Conservation (phyloP, 2,329 filamentous ascomycete species). For the Cladosporium sp. region DNA sequence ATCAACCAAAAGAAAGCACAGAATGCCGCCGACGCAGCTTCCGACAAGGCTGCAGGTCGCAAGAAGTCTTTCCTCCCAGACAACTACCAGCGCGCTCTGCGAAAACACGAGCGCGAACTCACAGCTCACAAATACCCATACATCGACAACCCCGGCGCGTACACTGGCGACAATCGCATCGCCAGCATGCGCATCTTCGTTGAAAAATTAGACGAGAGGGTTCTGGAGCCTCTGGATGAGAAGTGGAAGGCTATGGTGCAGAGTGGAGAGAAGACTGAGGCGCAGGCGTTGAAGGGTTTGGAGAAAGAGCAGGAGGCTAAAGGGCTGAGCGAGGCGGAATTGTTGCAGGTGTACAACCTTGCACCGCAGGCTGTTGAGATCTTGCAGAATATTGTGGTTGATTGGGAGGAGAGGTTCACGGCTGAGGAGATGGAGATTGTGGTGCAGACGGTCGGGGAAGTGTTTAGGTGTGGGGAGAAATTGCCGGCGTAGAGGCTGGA, state of each 20-base stretch:
- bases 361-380: conserved; percentile 30
- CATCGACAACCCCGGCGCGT: conserved; percentile 24
- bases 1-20: conserved; percentile 28
- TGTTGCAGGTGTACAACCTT: conserved; percentile 32
- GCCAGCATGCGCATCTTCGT: conserved; percentile 18
- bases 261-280: conserved; percentile 19
- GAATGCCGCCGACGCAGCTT: conserved; percentile 28
- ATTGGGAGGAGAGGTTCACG: conserved; percentile 30
- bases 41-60: conserved; percentile 21
- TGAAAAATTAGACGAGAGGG: conserved; percentile 22
- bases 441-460: conserved; percentile 25
- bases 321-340: conserved; percentile 32
- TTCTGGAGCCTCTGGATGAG: conserved; percentile 25
- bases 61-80: conserved; percentile 23
- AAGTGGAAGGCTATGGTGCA: conserved; percentile 22
- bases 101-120: conserved; percentile 30
- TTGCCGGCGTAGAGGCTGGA: neutral
- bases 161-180: conserved; percentile 19
- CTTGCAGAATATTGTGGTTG: conserved; percentile 34
- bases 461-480: conserved; percentile 17
- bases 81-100: conserved; percentile 29
- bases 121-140: conserved; percentile 27
- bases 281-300: conserved; percentile 25
- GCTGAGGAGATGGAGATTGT: conserved; percentile 30
- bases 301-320: conserved; percentile 29